Percentiles rank a stretch among this genome's conserved stretches.
These are phyloP conservation scores for Penicillium pulvis DNA, from an alignment of 495 filamentous ascomycete species.

Conservation along the genomic window DNA sequence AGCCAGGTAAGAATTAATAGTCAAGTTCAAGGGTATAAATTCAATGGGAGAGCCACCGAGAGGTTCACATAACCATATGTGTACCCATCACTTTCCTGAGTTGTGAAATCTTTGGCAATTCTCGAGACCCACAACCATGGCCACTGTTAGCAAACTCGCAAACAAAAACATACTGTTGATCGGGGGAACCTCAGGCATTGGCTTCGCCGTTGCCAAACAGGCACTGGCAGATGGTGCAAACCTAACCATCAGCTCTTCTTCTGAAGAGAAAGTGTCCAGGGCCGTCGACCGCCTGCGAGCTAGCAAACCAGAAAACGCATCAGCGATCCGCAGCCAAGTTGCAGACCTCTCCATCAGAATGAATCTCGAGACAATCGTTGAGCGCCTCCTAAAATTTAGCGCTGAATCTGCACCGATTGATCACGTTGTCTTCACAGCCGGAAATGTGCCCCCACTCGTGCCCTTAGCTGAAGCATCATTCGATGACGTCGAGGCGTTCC, in stretches of 20 bases:
- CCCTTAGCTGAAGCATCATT: constrained; percentile 41
- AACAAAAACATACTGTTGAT: constrained; percentile 50
- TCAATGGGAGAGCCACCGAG: too few species aligned
- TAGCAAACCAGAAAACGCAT: constrained; percentile 32
- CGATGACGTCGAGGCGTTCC: constrained; percentile 35
- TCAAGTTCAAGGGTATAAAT: neutral
- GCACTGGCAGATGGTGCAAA: constrained; percentile 49
- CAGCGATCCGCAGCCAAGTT: constrained; percentile 37
- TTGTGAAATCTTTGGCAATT: too few species aligned
- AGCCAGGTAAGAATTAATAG: neutral
- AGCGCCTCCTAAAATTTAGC: constrained; percentile 44
- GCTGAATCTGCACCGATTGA: constrained; percentile 42
- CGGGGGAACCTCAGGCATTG: constrained; percentile 59
- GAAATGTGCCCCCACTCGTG: constrained; percentile 39
- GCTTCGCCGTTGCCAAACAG: constrained; percentile 55
- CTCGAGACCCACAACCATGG: neutral
- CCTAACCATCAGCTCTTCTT: constrained; percentile 58
- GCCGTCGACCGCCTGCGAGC: constrained; percentile 40
- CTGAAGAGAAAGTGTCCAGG: constrained; percentile 36
- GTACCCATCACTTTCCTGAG: too few species aligned
- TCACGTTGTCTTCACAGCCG: constrained; percentile 66
- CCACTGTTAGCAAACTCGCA: constrained; percentile 26
- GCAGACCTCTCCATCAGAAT: constrained; percentile 51
- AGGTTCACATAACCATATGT: too few species aligned
- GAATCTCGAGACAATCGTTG: constrained; percentile 47